Evolutionary conservation across 129 eudicot species (phyloP).

Genomic region (Lactuca saligna): DNA sequence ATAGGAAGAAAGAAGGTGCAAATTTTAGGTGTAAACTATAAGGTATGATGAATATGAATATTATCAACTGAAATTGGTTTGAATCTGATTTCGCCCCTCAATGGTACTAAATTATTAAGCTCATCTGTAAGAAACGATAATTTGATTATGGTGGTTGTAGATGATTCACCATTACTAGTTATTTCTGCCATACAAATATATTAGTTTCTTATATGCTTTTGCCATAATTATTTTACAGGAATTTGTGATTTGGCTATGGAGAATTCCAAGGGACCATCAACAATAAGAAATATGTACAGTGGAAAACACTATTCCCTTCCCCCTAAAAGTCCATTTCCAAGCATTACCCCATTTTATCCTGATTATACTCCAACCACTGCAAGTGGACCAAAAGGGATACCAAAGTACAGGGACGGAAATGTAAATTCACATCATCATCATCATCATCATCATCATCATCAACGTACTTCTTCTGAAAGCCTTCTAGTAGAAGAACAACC

Average conservation of each 20-base stretch:
- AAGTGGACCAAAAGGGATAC: constrained; percentile 50
- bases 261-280: constrained; percentile 62
- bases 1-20: background rate
- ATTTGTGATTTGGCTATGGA: constrained; percentile 44
- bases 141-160: constrained; percentile 1
- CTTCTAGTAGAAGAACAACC: constrained; percentile 76
- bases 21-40: background rate
- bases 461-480: constrained; percentile 86
- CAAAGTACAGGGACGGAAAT: constrained; percentile 51
- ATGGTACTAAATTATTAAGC: background rate
- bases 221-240: constrained; percentile 32
- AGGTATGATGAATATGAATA: background rate
- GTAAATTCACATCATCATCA: constrained; percentile 49
- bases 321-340: constrained; percentile 89
- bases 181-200: background rate
- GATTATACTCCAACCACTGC: constrained; percentile 58
- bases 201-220: constrained; percentile 1
- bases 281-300: constrained; percentile 45
- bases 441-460: constrained; percentile 58
- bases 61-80: background rate
- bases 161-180: background rate
- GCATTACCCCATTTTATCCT: constrained; percentile 57
- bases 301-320: constrained; percentile 78
- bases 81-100: background rate
- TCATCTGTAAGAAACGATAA: background rate